Conservation (phyloP, 2,329 filamentous ascomycete genomes). For the Penicillium sp. region DNA sequence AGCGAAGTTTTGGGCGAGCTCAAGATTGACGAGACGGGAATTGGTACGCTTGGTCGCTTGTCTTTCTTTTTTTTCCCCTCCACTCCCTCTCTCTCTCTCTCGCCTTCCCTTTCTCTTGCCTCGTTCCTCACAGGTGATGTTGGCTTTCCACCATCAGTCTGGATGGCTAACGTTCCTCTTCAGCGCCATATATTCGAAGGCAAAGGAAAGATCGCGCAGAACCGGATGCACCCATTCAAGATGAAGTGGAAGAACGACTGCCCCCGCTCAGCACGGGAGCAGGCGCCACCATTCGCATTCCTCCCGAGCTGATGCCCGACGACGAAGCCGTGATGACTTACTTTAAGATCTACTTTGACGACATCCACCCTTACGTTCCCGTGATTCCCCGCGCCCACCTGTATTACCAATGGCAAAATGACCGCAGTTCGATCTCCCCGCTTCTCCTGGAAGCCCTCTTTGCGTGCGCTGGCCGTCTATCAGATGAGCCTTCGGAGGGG, state of each 20-base stretch:
- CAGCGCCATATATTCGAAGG: constrained; percentile 77
- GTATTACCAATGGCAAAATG: constrained; percentile 83
- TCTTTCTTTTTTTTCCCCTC: background rate
- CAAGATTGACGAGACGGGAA: constrained; percentile 79
- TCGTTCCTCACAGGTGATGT: too few relatives aligned
- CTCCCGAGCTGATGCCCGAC: constrained; percentile 85
- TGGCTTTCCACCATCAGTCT: background rate
- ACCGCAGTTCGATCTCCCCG: constrained; percentile 78
- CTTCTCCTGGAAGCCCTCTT: constrained; percentile 86
- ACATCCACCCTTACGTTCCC: constrained; percentile 89
- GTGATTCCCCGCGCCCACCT: constrained; percentile 77
- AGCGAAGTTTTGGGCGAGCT: constrained; percentile 77
- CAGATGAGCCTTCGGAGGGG: constrained; percentile 76
- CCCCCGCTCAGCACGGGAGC: constrained; percentile 63
- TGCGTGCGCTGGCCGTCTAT: constrained; percentile 75
- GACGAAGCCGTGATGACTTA: constrained; percentile 76
- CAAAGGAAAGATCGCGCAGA: constrained; percentile 48
- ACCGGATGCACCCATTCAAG: constrained; percentile 52
- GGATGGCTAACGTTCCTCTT: background rate
- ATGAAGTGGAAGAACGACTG: constrained; percentile 65
- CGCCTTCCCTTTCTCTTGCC: too few relatives aligned
- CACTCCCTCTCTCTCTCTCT: background rate
- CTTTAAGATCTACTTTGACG: constrained; percentile 82
- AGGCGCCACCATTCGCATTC: constrained; percentile 77
- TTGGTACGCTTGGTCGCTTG: constrained; percentile 54